Percentiles rank a stretch among this genome's conserved stretches.
phyloP scores from a whole-genome alignment of 1,284 basidiomycete species.

The Amylostereum areolatum region DNA sequence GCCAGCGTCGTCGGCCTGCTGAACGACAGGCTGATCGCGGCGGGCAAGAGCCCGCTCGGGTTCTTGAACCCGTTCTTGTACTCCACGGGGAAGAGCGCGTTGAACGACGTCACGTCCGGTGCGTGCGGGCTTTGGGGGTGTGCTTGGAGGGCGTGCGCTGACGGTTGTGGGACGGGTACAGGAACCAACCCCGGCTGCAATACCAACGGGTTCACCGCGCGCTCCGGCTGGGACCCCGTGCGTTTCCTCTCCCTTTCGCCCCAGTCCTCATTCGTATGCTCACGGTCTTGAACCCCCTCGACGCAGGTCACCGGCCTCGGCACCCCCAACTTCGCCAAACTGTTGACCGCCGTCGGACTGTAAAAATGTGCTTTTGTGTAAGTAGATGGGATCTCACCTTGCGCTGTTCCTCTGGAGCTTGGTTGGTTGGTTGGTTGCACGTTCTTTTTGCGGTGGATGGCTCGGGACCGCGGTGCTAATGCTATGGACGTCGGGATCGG shows the following conservation, averaged over 20 bases:
- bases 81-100: background rate
- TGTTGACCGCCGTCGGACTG: conserved; percentile 1
- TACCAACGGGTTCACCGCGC: conserved; percentile 4
- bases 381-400: too few relatives aligned
- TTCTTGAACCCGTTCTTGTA: conserved; percentile 46
- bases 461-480: too few relatives aligned
- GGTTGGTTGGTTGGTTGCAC: too few relatives aligned
- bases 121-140: background rate
- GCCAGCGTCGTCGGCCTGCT: conserved; percentile 46
- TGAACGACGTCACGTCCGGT: conserved; percentile 8
- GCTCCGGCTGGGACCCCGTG: conserved; percentile 8
- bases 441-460: too few relatives aligned
- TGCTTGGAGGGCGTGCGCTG: background rate
- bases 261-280: background rate
- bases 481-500: too few relatives aligned
- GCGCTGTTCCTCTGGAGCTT: too few relatives aligned
- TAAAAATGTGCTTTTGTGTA: conserved; percentile 1
- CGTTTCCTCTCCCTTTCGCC: background rate
- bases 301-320: conserved; percentile 8
- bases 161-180: background rate
- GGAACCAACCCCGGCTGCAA: conserved; percentile 6
- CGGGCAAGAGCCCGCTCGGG: conserved; percentile 36
- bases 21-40: conserved; percentile 45
- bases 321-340: background rate
- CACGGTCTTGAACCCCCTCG: background rate